Percentiles rank a stretch among this genome's conserved stretches.
Evolutionary conservation across 768 basidiomycete genomes (phyloP).

Genomic region (Phanerochaete carnosa): DNA sequence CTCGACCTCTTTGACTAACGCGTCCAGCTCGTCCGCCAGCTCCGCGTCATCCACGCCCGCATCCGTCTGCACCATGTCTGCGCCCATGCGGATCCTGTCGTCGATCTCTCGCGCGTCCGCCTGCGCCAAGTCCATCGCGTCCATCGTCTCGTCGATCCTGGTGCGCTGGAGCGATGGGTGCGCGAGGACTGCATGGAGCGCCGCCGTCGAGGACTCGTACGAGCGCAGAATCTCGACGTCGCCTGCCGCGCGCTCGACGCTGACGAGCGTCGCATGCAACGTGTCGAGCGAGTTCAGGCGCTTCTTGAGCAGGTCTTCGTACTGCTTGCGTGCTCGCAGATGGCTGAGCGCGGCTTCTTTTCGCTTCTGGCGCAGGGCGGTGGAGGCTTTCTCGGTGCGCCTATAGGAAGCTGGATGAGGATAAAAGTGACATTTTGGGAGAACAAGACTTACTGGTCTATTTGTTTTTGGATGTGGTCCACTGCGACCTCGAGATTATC

Average conservation of each 20-base stretch:
- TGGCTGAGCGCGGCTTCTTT: conserved; percentile 73
- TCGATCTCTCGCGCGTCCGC: conserved; percentile 83
- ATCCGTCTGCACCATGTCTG: conserved; percentile 52
- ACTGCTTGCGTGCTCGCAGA: conserved; percentile 76
- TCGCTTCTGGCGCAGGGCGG: conserved; percentile 64
- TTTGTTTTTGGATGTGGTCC: conserved; percentile 61
- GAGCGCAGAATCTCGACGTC: conserved; percentile 89
- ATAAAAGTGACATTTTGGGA: background rate
- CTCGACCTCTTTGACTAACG: conserved; percentile 46
- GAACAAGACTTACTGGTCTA: conserved; percentile 55
- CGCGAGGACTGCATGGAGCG: conserved; percentile 70
- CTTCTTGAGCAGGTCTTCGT: conserved; percentile 75
- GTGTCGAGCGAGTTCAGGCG: conserved; percentile 72
- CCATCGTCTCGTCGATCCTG: conserved; percentile 82
- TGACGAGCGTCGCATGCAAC: conserved; percentile 71
- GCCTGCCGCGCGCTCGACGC: conserved; percentile 86
- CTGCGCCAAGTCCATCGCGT: conserved; percentile 79
- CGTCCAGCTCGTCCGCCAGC: conserved; percentile 64
- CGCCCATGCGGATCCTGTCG: conserved; percentile 67
- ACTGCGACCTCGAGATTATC: conserved; percentile 66
- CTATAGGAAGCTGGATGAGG: conserved; percentile 35
- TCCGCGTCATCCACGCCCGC: conserved; percentile 48
- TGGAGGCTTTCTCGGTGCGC: conserved; percentile 60
- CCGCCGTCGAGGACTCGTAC: conserved; percentile 80
- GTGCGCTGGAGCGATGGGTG: conserved; percentile 80